A percentile compares a stretch with the other conserved stretches of the same genome.
These are phyloP conservation scores for Pholiota microspora DNA, from an alignment of 768 basidiomycete species.

Conservation along the genomic window DNA sequence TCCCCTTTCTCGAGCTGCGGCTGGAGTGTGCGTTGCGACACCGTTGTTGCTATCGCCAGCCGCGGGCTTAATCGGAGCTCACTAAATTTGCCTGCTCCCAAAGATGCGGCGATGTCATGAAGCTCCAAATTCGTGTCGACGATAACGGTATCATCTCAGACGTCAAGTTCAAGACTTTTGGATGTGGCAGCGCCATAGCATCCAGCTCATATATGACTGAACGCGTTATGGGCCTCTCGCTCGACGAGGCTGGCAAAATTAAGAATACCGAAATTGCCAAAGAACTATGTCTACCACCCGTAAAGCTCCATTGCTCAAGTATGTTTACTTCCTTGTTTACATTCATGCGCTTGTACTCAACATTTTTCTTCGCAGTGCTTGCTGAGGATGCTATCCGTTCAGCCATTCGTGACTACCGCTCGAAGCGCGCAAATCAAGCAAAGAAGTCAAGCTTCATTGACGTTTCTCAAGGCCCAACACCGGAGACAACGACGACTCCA, in stretches of 20 bases:
- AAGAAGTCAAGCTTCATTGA: constrained; percentile 68
- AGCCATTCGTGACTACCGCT: constrained; percentile 93
- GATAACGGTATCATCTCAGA: constrained; percentile 94
- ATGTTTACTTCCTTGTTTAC: constrained; percentile 29
- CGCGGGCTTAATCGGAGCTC: constrained; percentile 28
- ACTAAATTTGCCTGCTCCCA: constrained; percentile 6
- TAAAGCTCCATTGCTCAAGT: constrained; percentile 96
- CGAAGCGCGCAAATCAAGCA: constrained; percentile 66
- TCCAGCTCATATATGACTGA: constrained; percentile 99
- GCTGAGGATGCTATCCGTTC: constrained; percentile 99
- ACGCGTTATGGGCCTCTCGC: constrained; percentile 89
- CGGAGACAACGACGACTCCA: constrained; percentile 48
- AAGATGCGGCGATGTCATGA: constrained; percentile 99
- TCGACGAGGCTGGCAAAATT: constrained; percentile 94
- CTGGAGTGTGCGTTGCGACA: constrained; percentile 14
- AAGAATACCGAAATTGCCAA: constrained; percentile 99
- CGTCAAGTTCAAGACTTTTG: constrained; percentile 99
- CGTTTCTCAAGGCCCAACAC: constrained; percentile 55
- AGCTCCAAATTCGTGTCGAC: constrained; percentile 96
- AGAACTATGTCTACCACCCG: constrained; percentile 91
- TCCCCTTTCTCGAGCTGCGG: constrained; percentile 18
- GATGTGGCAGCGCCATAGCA: constrained; percentile 97
- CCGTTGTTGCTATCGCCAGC: constrained; percentile 3
- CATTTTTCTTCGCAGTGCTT: constrained; percentile 54
- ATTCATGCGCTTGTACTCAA: not conserved